Evolutionary conservation across 768 basidiomycete species (phyloP).

Genomic region (Xerocomellus amylosporus): DNA sequence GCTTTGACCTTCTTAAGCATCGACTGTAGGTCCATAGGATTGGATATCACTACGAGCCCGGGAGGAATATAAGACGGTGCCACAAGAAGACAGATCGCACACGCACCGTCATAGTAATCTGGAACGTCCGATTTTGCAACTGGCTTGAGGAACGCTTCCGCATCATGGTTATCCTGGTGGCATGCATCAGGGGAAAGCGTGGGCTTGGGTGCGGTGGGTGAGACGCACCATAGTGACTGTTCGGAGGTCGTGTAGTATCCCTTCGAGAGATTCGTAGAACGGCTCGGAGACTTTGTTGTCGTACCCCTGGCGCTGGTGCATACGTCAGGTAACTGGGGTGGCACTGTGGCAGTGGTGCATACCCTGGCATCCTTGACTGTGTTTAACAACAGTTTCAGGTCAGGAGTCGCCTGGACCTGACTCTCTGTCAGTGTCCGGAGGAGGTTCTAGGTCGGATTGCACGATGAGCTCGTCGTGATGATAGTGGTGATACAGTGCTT

Average conservation of each 20-base stretch:
- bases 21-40: slow-evolving; percentile 94
- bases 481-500: background rate
- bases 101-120: slow-evolving; percentile 89
- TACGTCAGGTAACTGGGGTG: slow-evolving; percentile 20
- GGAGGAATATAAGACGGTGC: slow-evolving; percentile 1
- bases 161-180: slow-evolving; percentile 77
- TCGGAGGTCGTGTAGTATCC: slow-evolving; percentile 80
- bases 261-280: slow-evolving; percentile 93
- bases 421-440: slow-evolving; percentile 82
- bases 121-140: slow-evolving; percentile 88
- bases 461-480: background rate
- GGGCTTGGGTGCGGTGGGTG: slow-evolving; percentile 14
- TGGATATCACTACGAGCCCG: slow-evolving; percentile 68
- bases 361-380: slow-evolving; percentile 89
- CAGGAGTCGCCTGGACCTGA: slow-evolving; percentile 60
- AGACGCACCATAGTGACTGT: slow-evolving; percentile 62
- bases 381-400: slow-evolving; percentile 78
- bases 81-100: background rate
- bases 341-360: slow-evolving; percentile 36
- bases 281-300: slow-evolving; percentile 78
- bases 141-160: slow-evolving; percentile 90
- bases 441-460: slow-evolving; percentile 61
- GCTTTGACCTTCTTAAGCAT: slow-evolving; percentile 93
- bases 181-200: slow-evolving; percentile 28
- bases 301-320: slow-evolving; percentile 42